Conservation (phyloP, 352 stramenopile genomes). For the Plasmopara halstedii region DNA sequence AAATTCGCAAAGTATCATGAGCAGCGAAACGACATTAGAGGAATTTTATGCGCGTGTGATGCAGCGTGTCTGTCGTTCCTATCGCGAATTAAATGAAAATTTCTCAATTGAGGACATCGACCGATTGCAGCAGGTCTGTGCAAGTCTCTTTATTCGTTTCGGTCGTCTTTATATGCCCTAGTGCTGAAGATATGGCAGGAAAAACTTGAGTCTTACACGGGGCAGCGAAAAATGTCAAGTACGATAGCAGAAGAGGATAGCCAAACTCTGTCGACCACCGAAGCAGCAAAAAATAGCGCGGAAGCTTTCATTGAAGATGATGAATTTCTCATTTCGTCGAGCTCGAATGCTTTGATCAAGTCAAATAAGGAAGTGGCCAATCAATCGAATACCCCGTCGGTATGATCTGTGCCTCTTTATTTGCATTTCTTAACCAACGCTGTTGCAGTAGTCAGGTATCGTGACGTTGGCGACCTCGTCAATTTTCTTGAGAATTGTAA, state of each 20-base stretch:
- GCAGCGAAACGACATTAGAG: conserved; percentile 19
- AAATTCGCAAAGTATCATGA: too few relatives aligned
- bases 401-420: not conserved
- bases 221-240: not conserved
- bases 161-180: not conserved
- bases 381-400: conserved; percentile 17
- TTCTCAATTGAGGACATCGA: conserved; percentile 7
- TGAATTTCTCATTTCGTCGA: conserved; percentile 5
- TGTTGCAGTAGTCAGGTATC: conserved; percentile 9
- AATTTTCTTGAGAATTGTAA: conserved; percentile 32
- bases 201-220: conserved; percentile 30
- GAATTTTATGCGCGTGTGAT: conserved; percentile 59
- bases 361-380: conserved; percentile 5
- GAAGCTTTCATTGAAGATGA: conserved; percentile 6
- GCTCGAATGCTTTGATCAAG: not conserved
- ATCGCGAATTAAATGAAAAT: conserved; percentile 22
- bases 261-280: not conserved
- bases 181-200: conserved; percentile 34
- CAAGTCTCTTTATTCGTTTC: not conserved
- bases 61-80: conserved; percentile 40
- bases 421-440: not conserved
- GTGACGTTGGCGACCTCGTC: conserved; percentile 12
- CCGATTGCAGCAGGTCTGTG: conserved; percentile 23
- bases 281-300: not conserved
- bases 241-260: not conserved